phyloP scores from a whole-genome alignment of 176 grass and related monocot species.

The Puya raimondii region DNA sequence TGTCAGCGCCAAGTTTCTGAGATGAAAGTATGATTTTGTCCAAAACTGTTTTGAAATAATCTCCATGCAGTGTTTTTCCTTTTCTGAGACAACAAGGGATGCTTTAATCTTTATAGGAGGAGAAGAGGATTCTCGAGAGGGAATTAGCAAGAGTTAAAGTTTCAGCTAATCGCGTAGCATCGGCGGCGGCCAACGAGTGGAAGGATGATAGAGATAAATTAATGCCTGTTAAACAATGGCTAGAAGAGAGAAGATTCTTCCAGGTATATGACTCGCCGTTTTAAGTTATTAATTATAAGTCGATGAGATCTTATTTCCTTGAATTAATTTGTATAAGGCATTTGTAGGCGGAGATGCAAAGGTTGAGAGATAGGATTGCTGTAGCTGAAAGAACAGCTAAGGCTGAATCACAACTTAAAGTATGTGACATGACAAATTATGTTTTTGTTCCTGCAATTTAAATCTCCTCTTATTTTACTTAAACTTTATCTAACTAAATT shows the following conservation, averaged over 20 bases:
- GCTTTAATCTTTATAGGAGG: constrained; percentile 36
- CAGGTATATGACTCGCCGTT: constrained; percentile 31
- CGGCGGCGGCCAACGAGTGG: constrained; percentile 60
- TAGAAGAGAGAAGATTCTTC: constrained; percentile 71
- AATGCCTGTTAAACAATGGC: constrained; percentile 82
- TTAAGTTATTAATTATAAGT: background rate
- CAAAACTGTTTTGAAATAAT: background rate
- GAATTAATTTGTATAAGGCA: background rate
- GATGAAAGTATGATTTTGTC: constrained; percentile 38
- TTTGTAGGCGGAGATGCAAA: constrained; percentile 67
- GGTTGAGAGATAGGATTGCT: constrained; percentile 54
- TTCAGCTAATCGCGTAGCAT: constrained; percentile 61
- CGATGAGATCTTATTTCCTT: background rate
- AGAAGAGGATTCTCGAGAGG: constrained; percentile 81
- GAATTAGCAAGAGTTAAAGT: constrained; percentile 72
- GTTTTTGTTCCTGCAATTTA: constrained; percentile 7
- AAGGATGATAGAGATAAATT: constrained; percentile 62
- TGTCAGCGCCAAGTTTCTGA: constrained; percentile 51
- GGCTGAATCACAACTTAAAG: constrained; percentile 62
- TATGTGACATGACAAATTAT: constrained; percentile 23
- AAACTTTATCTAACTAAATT: constrained; percentile 14
- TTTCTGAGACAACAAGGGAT: background rate
- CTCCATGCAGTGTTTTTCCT: background rate
- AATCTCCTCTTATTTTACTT: constrained; percentile 1
- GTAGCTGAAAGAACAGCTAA: constrained; percentile 71